phyloP scores from a whole-genome alignment of 2,329 filamentous ascomycete species.

The Cytospora piceicola region DNA sequence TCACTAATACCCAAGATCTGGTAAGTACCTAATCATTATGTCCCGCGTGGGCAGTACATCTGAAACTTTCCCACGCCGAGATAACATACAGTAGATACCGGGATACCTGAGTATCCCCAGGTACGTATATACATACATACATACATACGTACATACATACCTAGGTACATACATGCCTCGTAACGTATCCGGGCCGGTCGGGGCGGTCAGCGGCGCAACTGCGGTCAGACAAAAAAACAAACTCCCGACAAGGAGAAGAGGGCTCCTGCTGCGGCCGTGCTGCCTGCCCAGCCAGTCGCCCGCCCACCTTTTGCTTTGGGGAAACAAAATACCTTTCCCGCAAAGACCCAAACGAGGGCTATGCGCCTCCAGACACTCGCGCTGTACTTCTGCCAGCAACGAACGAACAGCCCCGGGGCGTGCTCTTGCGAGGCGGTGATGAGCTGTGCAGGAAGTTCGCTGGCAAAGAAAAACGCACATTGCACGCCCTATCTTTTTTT shows the following conservation, averaged over 20 bases:
- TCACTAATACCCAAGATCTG: neutral
- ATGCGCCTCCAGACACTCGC: neutral
- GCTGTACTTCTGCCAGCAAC: neutral
- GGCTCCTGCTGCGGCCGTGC: neutral
- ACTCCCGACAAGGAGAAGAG: neutral
- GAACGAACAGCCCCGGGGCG: neutral
- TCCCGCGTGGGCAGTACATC: neutral
- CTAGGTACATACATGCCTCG: neutral
- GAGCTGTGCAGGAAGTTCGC: neutral
- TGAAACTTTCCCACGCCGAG: neutral
- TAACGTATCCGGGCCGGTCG: neutral
- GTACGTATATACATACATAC: neutral
- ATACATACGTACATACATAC: neutral
- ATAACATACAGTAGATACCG: neutral
- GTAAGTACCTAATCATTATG: neutral
- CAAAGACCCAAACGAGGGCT: neutral
- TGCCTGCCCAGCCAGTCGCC: too few species aligned
- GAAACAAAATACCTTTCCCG: too few species aligned
- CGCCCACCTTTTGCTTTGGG: too few species aligned
- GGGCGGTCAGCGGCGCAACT: conserved; percentile 1
- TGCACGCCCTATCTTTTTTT: neutral
- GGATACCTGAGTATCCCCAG: neutral
- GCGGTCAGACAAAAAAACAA: neutral
- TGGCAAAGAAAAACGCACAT: neutral
- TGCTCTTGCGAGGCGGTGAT: neutral